Base-by-base conservation (phyloP, 2,329 filamentous ascomycete genomes). In the Aureobasidium melanogenum region DNA sequence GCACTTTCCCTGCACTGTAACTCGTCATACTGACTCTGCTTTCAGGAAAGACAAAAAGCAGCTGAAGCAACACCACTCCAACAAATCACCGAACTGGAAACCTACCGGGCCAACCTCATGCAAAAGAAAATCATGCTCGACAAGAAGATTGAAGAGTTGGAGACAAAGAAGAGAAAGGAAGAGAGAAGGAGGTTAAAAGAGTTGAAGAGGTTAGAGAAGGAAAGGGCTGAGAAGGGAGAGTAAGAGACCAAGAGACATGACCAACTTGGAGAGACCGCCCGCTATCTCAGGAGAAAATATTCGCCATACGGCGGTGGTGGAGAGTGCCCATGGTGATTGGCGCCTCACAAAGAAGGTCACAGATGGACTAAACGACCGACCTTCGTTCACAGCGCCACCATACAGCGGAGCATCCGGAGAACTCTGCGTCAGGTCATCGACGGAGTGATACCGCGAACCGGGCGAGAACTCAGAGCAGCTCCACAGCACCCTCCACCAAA, bases 141-240 rank as follows among this genome's bases (percentile, higher is more conserved):
- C 69, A 77, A 72, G 64, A 86, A 86, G 69, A 79, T 86, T 58
- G 74, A 72, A n/a, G 76, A 80, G 63, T 55, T 82, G 52, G 74
- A 80, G 46, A 70, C 70, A 26, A 76, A 48, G 44, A 63, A 52
- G 60, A 75, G 64, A 69, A 74, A 38, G 47, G 58, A 58, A 38
- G 54, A 54, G 22, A 59, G 44, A n/a, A 59, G 26, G 24, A 47
- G 52, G 14, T 2, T 61, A 5, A 52, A 55, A 34, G 52, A 59
- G 34, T 6, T 44, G 36, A 34, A 50, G n/a, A 61, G 15, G 34
- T 22, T 41, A 24, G 30, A 54, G 38, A 48, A 39, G 28, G 48
- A 63, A n/a, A 46, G 28, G 48, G 46, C 47, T 5, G 36, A 59
- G 24, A 59, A 59, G 43, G 56, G 44, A 10, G 44, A 59, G 9